Evolutionary conservation across 1,284 basidiomycete genomes (phyloP), one percentile per base, ranked within the genome.

Genomic region (Cutaneotrichosporon cyanovorans): DNA sequence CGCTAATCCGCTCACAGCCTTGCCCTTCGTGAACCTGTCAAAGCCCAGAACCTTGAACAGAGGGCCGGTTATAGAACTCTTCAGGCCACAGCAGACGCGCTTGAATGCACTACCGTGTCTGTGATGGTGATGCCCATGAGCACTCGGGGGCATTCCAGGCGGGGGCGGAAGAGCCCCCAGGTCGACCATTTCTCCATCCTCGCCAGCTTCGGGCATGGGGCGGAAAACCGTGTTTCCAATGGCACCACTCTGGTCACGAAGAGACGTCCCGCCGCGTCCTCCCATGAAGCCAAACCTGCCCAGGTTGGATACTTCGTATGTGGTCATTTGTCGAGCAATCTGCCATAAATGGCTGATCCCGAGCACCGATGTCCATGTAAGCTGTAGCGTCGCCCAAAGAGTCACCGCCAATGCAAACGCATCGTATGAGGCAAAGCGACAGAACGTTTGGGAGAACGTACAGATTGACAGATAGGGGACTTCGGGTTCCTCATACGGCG

Each of bases 241-340:
- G 12, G 72, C 72, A 8, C 72, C 72, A 23, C 56, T 56, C 53
- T 73, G 72, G 38, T 71, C 71, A 11, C 68, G 55, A 37, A 73
- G 46, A 20, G 63, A 66, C 22, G 61, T 78, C 5, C 87, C 87
- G 3, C 76, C 76, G 23, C 87, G 82, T 0, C 91, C 91, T 39
- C 93, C 95, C 90, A 98, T 96, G 74, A 83, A 97, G 3, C 95
- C 93, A 62, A 85, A 96, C 40, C 93, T 78, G 1, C 92, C 90
- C 3, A 97, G 80, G 65, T 98, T 98, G 49, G 83, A 85, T 5
- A 97, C 87, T 66, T 99, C 93, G 47, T 95, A 79, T 0, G 93
- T 96, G 1, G 93, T 99, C 81, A 98, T 88, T 65, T 98, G 93
- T 16, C 85, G 79, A 9, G 83, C 79, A 44, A 97, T 80, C 72